Evolutionary conservation across 2,329 filamentous ascomycete species (phyloP).

Genomic region (Paracoccidioides brasiliensis): DNA sequence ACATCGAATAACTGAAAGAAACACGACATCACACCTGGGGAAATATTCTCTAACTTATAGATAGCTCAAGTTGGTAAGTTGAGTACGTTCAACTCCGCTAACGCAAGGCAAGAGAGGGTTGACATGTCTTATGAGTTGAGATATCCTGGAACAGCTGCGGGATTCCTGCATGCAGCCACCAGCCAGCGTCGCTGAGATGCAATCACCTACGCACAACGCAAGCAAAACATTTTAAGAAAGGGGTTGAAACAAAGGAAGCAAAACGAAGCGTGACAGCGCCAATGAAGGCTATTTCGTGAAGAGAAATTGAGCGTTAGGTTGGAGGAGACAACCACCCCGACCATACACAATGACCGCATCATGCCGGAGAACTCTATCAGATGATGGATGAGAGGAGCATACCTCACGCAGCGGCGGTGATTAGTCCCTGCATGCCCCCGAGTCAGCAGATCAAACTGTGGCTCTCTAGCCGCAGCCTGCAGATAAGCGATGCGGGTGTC

Average conservation of each 20-base stretch:
- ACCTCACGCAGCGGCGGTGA: not conserved
- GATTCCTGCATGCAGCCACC: not conserved
- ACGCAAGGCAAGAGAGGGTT: not conserved
- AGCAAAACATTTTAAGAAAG: not conserved
- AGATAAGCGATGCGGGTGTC: not conserved
- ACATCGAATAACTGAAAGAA: not conserved
- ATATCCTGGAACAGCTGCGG: not conserved
- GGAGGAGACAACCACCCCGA: too few species aligned
- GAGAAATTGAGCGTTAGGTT: too few species aligned
- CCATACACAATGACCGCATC: slow-evolving; percentile 1
- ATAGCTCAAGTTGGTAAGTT: not conserved
- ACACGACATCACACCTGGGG: not conserved
- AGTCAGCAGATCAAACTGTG: not conserved
- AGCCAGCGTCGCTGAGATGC: not conserved
- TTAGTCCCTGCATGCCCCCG: not conserved
- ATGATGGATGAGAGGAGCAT: not conserved
- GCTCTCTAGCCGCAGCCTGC: not conserved
- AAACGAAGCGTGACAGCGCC: not conserved
- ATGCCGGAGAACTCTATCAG: not conserved
- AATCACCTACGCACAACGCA: not conserved
- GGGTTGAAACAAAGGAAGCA: not conserved
- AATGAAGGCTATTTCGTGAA: not conserved
- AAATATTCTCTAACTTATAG: not conserved
- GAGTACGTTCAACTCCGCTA: not conserved
- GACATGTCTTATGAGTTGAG: not conserved